phyloP scores from a whole-genome alignment of 2,329 filamentous ascomycete genomes.

The Sporothrix pallida region DNA sequence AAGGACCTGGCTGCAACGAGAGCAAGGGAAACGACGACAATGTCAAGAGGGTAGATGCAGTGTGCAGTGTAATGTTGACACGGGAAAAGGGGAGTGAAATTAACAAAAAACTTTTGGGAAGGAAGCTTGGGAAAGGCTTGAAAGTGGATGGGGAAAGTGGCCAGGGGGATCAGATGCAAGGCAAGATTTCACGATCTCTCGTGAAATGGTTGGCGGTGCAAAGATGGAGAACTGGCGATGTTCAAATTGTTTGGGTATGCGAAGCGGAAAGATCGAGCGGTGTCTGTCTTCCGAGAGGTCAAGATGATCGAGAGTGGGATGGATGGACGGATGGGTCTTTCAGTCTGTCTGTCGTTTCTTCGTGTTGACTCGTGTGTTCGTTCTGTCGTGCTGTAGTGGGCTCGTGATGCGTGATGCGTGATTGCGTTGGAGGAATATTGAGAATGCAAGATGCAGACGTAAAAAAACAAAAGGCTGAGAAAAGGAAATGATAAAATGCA shows the following conservation, averaged over 20 bases:
- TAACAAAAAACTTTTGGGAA: conserved; percentile 5
- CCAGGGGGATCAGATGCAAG: not conserved
- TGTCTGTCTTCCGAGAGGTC: conserved; percentile 29
- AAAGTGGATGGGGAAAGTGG: not conserved
- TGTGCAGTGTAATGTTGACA: not conserved
- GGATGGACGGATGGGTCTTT: not conserved
- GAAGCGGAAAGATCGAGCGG: not conserved
- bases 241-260: not conserved
- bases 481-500: conserved; percentile 5
- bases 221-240: conserved; percentile 3
- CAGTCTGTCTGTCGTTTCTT: conserved; percentile 19
- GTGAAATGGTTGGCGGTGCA: not conserved
- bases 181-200: conserved; percentile 25
- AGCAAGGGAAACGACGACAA: not conserved
- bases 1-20: conserved; percentile 14
- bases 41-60: not conserved
- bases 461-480: not conserved
- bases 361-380: not conserved
- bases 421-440: not conserved
- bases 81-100: conserved; percentile 20
- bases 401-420: not conserved
- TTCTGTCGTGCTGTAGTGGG: conserved; percentile 16
- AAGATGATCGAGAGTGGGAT: no score
- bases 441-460: conserved; percentile 3
- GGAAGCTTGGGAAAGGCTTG: not conserved